phyloP scores from a whole-genome alignment of 371 early-diverging fungal species.

The Syncephalastrum sp. region DNA sequence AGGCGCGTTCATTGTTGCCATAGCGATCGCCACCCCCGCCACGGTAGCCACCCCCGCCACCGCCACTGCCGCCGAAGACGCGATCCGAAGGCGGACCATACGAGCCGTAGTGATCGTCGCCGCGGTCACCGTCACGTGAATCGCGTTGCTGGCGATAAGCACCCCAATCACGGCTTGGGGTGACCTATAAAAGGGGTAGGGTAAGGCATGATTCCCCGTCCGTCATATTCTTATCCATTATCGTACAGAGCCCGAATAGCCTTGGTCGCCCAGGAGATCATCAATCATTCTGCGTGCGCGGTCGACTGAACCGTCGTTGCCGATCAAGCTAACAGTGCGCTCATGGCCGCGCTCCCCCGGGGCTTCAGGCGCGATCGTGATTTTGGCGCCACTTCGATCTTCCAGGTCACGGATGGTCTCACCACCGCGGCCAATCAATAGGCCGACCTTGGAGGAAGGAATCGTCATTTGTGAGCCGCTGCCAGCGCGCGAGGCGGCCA shows the following conservation, averaged over 20 bases:
- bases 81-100: conserved; percentile 6
- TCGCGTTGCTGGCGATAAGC: conserved; percentile 28
- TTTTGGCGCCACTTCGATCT: conserved; percentile 76
- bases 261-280: conserved; percentile 66
- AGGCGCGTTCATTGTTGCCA: conserved; percentile 44
- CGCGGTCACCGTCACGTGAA: conserved; percentile 8
- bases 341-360: conserved; percentile 51
- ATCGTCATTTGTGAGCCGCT: conserved; percentile 51
- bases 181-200: conserved; percentile 10
- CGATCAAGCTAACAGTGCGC: conserved; percentile 70
- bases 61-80: conserved; percentile 6
- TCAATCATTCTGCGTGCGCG: conserved; percentile 75
- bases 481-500: conserved; percentile 20
- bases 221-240: not conserved
- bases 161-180: conserved; percentile 23
- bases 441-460: conserved; percentile 76
- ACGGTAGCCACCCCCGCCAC: conserved; percentile 10
- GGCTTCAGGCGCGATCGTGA: conserved; percentile 76
- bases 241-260: not conserved
- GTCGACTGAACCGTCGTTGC: conserved; percentile 70
- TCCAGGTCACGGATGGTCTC: conserved; percentile 88
- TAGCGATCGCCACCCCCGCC: conserved; percentile 28
- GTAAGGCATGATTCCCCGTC: too few species aligned
- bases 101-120: conserved; percentile 6
- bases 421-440: conserved; percentile 88